Percentiles rank a stretch among this genome's conserved stretches.
Evolutionary conservation across 1,284 basidiomycete species (phyloP).

Genomic region (Thecaphora frezii): DNA sequence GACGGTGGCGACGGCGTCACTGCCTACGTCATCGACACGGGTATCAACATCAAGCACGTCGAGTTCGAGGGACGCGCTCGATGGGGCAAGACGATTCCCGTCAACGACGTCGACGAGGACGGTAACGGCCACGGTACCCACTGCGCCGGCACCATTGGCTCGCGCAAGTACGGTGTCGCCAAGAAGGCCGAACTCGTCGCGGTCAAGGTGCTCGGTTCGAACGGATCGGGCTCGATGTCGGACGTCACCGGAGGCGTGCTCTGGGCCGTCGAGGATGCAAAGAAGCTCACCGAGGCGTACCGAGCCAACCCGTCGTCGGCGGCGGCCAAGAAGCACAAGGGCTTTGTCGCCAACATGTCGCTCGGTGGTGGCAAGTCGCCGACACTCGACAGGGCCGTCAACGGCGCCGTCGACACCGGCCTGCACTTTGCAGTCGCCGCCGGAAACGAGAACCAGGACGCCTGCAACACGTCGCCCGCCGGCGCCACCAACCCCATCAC

Average conservation of each 20-base stretch:
- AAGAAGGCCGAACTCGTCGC: conserved; percentile 90
- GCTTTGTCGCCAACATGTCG: conserved; percentile 97
- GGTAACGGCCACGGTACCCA: conserved; percentile 72
- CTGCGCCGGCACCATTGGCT: conserved; percentile 68
- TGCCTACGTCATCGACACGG: conserved; percentile 73
- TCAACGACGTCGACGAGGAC: conserved; percentile 76
- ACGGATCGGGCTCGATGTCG: conserved; percentile 92
- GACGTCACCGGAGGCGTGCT: conserved; percentile 74
- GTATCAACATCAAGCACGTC: conserved; percentile 81
- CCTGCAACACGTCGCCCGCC: conserved; percentile 81
- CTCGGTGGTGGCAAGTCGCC: conserved; percentile 93
- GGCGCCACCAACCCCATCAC: conserved; percentile 70
- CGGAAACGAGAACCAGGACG: conserved; percentile 73
- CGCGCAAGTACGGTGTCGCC: conserved; percentile 83
- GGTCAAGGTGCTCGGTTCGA: conserved; percentile 91
- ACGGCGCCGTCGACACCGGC: conserved; percentile 78
- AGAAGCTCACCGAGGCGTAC: conserved; percentile 65
- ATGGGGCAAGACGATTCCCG: conserved; percentile 59
- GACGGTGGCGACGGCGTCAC: conserved; percentile 87
- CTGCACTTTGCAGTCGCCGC: conserved; percentile 80
- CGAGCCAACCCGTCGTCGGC: conserved; percentile 70
- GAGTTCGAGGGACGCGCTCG: conserved; percentile 84
- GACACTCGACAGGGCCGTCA: conserved; percentile 80
- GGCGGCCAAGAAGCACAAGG: conserved; percentile 75
- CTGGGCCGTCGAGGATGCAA: conserved; percentile 76